phyloP scores from a whole-genome alignment of 306 rosid species.

The Pterocarpus macrocarpus region DNA sequence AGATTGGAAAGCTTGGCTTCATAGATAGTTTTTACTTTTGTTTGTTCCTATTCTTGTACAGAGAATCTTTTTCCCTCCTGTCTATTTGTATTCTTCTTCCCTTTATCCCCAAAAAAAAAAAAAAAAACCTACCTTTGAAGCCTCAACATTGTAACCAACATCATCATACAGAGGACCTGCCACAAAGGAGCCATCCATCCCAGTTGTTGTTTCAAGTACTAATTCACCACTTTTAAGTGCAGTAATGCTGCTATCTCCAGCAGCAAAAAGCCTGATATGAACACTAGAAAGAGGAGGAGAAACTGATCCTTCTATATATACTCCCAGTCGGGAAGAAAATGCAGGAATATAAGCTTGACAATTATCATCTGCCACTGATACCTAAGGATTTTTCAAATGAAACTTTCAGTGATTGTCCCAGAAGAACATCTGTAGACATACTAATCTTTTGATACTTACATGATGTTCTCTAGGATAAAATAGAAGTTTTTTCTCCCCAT shows the following conservation, averaged over 20 bases:
- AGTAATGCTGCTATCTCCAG: constrained; percentile 75
- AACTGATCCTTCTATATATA: constrained; percentile 87
- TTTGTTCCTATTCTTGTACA: no score
- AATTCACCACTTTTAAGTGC: constrained; percentile 73
- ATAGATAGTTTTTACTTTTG: no score
- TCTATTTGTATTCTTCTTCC: no score
- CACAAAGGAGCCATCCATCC: constrained; percentile 72
- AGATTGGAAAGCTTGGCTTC: no score
- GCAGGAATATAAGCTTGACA: constrained; percentile 83
- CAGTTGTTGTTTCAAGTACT: constrained; percentile 84
- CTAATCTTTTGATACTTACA: constrained; percentile 63
- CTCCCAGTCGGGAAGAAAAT: constrained; percentile 81
- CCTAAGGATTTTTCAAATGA: constrained; percentile 60
- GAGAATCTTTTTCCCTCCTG: no score
- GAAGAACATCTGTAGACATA: constrained; percentile 12
- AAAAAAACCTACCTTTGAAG: constrained; percentile 70
- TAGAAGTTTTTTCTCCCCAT: constrained; percentile 70
- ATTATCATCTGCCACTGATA: constrained; percentile 70
- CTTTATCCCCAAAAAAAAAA: no score
- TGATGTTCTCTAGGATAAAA: constrained; percentile 84
- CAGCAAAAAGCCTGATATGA: constrained; percentile 75
- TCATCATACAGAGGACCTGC: constrained; percentile 95
- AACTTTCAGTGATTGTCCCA: constrained; percentile 32
- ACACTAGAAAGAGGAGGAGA: constrained; percentile 88
- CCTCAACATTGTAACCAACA: constrained; percentile 75